These are phyloP conservation scores for Neurospora sp. DNA, from an alignment of 495 filamentous ascomycete species.

Conservation along the genomic window DNA sequence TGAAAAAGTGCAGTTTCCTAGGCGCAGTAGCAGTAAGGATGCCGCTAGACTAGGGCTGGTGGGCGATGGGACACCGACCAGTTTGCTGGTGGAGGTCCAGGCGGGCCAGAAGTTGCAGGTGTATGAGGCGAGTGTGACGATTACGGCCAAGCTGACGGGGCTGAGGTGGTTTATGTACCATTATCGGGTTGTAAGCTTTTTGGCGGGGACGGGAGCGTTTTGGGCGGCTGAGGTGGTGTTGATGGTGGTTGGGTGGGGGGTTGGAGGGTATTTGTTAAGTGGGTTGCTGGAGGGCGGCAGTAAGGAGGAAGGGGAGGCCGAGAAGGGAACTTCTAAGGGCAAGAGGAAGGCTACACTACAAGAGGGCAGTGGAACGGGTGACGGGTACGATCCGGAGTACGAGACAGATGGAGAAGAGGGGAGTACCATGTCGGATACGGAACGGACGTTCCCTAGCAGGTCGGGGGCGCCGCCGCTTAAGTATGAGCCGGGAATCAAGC, in stretches of 20 bases:
- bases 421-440: slow-evolving; percentile 20
- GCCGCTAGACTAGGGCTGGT: slow-evolving; percentile 60
- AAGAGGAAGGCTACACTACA: background rate
- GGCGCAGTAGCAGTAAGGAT: background rate
- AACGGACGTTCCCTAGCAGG: slow-evolving; percentile 47
- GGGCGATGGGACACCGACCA: slow-evolving; percentile 45
- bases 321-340: background rate
- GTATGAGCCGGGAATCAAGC: slow-evolving; percentile 8
- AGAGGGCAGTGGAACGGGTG: background rate
- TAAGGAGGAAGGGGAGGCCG: background rate
- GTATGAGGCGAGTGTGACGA: slow-evolving; percentile 56
- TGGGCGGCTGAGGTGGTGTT: slow-evolving; percentile 63
- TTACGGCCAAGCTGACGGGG: slow-evolving; percentile 64
- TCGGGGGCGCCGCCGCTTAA: slow-evolving; percentile 39
- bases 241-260: slow-evolving; percentile 29
- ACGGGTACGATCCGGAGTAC: slow-evolving; percentile 1
- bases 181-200: slow-evolving; percentile 56
- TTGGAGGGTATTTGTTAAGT: background rate
- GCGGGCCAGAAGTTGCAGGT: slow-evolving; percentile 57
- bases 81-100: slow-evolving; percentile 56
- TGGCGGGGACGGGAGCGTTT: slow-evolving; percentile 57
- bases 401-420: slow-evolving; percentile 17
- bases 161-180: slow-evolving; percentile 81
- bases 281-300: background rate
- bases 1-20: background rate